phyloP scores from a whole-genome alignment of 352 stramenopile species.

The Phytophthora pinifolia region DNA sequence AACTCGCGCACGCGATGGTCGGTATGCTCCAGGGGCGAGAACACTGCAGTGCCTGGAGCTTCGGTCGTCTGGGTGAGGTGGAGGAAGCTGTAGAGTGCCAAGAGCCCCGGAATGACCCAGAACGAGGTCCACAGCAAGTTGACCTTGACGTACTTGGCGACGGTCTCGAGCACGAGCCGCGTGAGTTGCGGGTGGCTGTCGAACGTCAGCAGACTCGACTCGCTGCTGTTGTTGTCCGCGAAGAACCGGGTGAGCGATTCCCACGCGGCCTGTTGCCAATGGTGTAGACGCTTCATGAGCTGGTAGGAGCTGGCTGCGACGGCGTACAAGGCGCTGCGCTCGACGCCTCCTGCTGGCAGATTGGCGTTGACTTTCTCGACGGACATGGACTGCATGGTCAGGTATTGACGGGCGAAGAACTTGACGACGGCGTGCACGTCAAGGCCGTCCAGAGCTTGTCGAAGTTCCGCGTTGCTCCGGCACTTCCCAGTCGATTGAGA shows the following conservation, averaged over 20 bases:
- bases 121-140: constrained; percentile 64
- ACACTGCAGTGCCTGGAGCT: constrained; percentile 13
- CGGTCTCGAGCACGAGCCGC: constrained; percentile 46
- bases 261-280: constrained; percentile 62
- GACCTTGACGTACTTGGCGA: constrained; percentile 61
- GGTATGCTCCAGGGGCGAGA: constrained; percentile 35
- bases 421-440: constrained; percentile 37
- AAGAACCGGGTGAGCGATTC: constrained; percentile 49
- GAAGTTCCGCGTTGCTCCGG: constrained; percentile 6
- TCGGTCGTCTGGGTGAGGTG: constrained; percentile 15
- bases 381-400: constrained; percentile 31
- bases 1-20: constrained; percentile 54
- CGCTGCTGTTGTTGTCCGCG: constrained; percentile 19
- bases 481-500: constrained; percentile 3
- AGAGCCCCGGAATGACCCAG: constrained; percentile 37
- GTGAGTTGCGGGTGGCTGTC: constrained; percentile 59
- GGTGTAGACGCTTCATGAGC: constrained; percentile 64
- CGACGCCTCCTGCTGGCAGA: constrained; percentile 7
- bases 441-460: constrained; percentile 15
- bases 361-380: constrained; percentile 25
- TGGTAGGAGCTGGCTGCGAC: constrained; percentile 42
- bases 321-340: constrained; percentile 28
- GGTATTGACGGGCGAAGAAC: constrained; percentile 52
- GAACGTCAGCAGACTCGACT: constrained; percentile 37
- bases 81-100: constrained; percentile 49